Evolutionary conservation across 2,329 filamentous ascomycete species (phyloP), one percentile per base, ranked within the genome.

Genomic region (Aspergillus novofumigatus): DNA sequence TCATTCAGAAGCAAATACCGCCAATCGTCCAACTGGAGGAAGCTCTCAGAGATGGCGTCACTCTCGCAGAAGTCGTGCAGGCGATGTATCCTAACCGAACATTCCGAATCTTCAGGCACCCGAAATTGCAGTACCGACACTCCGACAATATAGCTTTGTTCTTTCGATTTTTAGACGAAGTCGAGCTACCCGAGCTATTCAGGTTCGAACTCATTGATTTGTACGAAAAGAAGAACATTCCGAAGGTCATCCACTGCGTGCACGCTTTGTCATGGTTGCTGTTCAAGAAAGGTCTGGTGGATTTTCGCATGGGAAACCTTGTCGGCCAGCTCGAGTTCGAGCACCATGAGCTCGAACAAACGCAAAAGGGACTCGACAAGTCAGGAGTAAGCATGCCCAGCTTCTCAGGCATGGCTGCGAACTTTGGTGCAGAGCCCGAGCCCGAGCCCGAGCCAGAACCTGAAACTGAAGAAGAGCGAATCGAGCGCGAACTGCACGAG

Each of bases 221-320:
- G 11, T 99, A 99, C 78, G 95, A 99, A 76, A 99, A 97, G 81
- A 99, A 99, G 77, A 99, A 99, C 68, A 95, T 97, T 1, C 94
- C 94, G 3, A 99, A 97, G 74, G 95, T 97, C 71, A 99, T 99
- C 60, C 96, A 99, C 77, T 99, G 94, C 71, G 94, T 99, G 53
- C 94, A 99, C 69, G 94, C 94, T 0, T 80, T 99, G 20, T 97
- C 93, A 72, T 99, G 93, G 92, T 82, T 99, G n/a, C 81, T 99
- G 10, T 97, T 91, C 75, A 88, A 94, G 51, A 94, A 97, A 72
- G 93, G 94, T 1, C 91, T 97, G 61, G 89, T 97, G 42, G 89
- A 92, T 69, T 97, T 99, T 74, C 87, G 92, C 8, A 99, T 99
- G 68, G 94, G 93, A 17, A 99, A 99, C 68, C 81, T 99, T 47